Evolutionary conservation across 352 stramenopile genomes (phyloP), one percentile per base, ranked within the genome.

Genomic region (Globisporangium irregulare): DNA sequence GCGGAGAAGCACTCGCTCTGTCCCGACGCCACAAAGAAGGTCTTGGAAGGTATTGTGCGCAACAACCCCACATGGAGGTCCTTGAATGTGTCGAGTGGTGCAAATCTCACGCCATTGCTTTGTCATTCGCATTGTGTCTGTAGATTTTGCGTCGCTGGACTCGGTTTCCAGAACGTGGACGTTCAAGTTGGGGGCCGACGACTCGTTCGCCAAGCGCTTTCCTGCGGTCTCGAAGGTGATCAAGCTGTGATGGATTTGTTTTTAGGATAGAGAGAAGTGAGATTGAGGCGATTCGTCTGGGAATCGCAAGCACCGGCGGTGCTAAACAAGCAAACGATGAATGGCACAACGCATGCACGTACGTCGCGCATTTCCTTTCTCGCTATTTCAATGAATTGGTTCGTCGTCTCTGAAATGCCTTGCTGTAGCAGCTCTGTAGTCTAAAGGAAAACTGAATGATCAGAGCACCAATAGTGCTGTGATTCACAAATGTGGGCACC

Each of bases 61-160:
- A 27, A 20, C 15, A n/a, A 18, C 4, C 43, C 32, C 32, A 24
- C 14, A 18, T 18, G 10, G 12, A n/a, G 41, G 15, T 8, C 2
- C 8, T 24, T n/a, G 43, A 20, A 20, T 51, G 22, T 51, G 43
- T 24, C 18, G 15, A 41, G 27, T 59, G 54, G 27, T 24, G 43
- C 10, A 48, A 59, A 22, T 56, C 3, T 48, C 3, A 25, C 27
- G 4, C 8, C 57, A 51, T n/a, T 46, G 69, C 63, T 14, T 4
- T 29, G 27, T 62, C 41, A 43, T 22, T 57, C 57, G 4, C 10
- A 18, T 59, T 56, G 20, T 54, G 7, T 41, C 20, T 54, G 22
- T 61, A 89, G 83, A 86, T 24, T 79, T 90, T 54, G 80, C 79
- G 46, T 57, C 71, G 43, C 58, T 91, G 18, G 76, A 91, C 36